Evolutionary conservation across 257 asterid genomes (phyloP), one percentile per base, ranked within the genome.

Genomic region (Avicennia marina): DNA sequence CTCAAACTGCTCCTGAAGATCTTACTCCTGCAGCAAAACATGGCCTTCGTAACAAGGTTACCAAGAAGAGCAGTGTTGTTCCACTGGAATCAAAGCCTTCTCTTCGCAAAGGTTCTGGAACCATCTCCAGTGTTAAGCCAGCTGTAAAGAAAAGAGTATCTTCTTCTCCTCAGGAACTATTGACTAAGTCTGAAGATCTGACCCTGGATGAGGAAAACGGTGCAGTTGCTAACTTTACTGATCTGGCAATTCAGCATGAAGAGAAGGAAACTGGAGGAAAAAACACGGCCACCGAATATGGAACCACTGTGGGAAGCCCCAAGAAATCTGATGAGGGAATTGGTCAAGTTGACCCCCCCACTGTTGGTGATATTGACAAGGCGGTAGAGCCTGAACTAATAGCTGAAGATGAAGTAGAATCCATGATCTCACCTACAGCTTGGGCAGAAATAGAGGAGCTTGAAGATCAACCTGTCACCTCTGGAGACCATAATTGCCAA

Each of bases 21-120:
- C 68, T 78, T 71, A 68, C 81, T 50, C 51, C 82, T 60, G 38
- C 84, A 12, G 66, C 75, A 26, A 86, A 82, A 69, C 88, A 95
- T 62, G 80, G 79, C 67, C 58, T 77, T 53, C 76, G 78, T 53
- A 77, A 64, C 81, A 93, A 84, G 80, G 88, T 70, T 15, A 72
- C 96, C 73, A 93, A 78, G 87, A 93, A 86, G 75, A 81, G 90
- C 78, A 89, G 86, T 25, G 86, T 93, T 64, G 99, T 93, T 49
- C 99, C 97, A 18, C 63, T 93, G 59, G 97, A 89, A 77, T 71
- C 99, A 47, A 93, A 93, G 79, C 82, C 99, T 56, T 89, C 78
- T 78, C 90, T 89, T 39, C 95, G 97, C 8, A 93, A 81, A 69
- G 95, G 96, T 54, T 70, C 96, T 52, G 75, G 82, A 63, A 75